phyloP scores from a whole-genome alignment of 192 early-diverging fungal species.

The Entomortierella lignicola region DNA sequence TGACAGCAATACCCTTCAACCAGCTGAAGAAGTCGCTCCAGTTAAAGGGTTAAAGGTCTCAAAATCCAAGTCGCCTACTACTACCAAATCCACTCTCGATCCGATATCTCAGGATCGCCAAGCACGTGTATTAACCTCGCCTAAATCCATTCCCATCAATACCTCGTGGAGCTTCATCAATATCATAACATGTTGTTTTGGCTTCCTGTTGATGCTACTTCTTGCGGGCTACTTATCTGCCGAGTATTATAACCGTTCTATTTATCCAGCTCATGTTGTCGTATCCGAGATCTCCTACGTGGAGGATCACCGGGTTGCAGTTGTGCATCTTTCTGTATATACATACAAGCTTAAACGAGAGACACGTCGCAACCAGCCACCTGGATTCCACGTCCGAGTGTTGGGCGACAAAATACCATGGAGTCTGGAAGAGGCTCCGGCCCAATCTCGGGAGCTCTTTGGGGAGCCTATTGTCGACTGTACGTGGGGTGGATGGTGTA shows the following conservation, averaged over 20 bases:
- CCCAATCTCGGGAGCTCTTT: slow-evolving; percentile 4
- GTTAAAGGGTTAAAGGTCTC: neutral
- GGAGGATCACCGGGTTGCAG: slow-evolving; percentile 4
- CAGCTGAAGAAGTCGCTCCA: neutral
- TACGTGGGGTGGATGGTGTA: slow-evolving; percentile 16
- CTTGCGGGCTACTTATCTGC: slow-evolving; percentile 1
- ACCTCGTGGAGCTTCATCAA: neutral
- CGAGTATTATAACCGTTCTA: neutral
- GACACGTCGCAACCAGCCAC: slow-evolving; percentile 4
- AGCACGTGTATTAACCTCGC: neutral
- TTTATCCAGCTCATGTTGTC: slow-evolving; percentile 14
- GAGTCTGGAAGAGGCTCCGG: slow-evolving; percentile 23
- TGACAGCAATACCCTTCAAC: too few relatives aligned
- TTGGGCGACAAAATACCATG: slow-evolving; percentile 10
- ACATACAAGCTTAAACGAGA: slow-evolving; percentile 7
- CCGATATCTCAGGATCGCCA: neutral
- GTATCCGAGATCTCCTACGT: slow-evolving; percentile 12
- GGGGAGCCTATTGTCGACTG: slow-evolving; percentile 23
- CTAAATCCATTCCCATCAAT: neutral
- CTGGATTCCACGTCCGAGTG: slow-evolving; percentile 29
- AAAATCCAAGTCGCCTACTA: neutral
- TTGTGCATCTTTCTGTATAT: slow-evolving; percentile 16
- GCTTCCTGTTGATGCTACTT: slow-evolving; percentile 12
- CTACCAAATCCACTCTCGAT: neutral
- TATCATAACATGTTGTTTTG: neutral